phyloP scores from a whole-genome alignment of 169 alveolate species.

The Plasmodium ovale region DNA sequence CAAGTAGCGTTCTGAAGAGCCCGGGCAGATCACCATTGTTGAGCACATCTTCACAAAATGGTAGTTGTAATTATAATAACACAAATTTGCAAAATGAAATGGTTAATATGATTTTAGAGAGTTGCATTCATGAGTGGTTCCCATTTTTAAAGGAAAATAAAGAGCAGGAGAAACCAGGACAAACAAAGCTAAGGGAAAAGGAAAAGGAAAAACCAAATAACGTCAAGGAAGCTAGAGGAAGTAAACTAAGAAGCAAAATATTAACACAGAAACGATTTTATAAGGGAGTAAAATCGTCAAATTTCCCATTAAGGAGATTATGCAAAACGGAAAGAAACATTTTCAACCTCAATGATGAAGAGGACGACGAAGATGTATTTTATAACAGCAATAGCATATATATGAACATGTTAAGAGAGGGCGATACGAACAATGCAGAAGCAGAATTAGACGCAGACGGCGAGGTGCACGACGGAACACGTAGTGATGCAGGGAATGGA shows the following conservation, averaged over 20 bases:
- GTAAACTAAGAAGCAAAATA: constrained; percentile 18
- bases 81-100: constrained; percentile 34
- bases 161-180: not conserved
- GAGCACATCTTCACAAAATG: constrained; percentile 23
- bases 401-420: constrained; percentile 35
- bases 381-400: constrained; percentile 55
- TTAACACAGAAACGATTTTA: constrained; percentile 19
- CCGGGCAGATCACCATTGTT: constrained; percentile 2
- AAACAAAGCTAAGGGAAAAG: not conserved
- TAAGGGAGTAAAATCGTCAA: constrained; percentile 56
- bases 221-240: not conserved
- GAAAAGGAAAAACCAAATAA: not conserved
- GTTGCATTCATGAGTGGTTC: constrained; percentile 70
- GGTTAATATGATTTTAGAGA: constrained; percentile 29
- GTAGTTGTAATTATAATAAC: constrained; percentile 3
- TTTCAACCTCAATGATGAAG: constrained; percentile 51
- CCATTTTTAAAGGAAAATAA: constrained; percentile 68
- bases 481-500: not conserved
- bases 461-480: not conserved
- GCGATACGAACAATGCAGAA: not conserved
- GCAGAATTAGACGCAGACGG: no score
- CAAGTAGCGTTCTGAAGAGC: constrained; percentile 10
- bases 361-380: constrained; percentile 51
- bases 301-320: constrained; percentile 59
- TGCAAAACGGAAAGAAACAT: constrained; percentile 52